Conservation (phyloP, 2,329 filamentous ascomycete genomes). For the Calonectria leucothoes region DNA sequence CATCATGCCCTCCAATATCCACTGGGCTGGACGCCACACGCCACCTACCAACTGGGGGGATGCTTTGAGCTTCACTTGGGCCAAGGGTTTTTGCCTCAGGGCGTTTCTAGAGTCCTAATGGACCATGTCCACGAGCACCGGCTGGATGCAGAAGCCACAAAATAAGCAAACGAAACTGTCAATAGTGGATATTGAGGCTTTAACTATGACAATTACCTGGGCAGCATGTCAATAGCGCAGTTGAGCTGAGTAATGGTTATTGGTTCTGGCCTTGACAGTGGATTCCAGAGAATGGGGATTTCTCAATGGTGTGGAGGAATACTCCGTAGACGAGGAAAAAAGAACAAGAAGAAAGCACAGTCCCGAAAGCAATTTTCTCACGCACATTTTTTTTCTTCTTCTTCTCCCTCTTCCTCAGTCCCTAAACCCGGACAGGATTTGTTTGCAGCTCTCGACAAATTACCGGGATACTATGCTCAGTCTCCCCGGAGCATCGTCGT, state of each 20-base stretch:
- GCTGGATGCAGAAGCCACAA: slow-evolving; percentile 26
- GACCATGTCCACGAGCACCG: slow-evolving; percentile 27
- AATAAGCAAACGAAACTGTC: slow-evolving; percentile 28
- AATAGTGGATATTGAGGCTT: slow-evolving; percentile 20
- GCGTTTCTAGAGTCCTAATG: slow-evolving; percentile 32
- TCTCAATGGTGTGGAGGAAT: background rate
- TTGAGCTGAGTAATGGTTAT: background rate
- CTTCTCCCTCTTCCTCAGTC: background rate
- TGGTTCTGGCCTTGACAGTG: background rate
- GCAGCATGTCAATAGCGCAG: background rate
- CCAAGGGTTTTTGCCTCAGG: slow-evolving; percentile 33
- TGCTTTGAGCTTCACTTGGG: slow-evolving; percentile 19
- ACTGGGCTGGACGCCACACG: slow-evolving; percentile 17
- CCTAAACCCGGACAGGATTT: background rate
- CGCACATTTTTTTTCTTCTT: background rate
- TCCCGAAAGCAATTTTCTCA: background rate
- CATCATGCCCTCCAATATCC: background rate
- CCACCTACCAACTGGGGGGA: slow-evolving; percentile 21
- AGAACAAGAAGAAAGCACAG: background rate
- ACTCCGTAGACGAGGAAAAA: background rate
- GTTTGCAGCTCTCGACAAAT: background rate
- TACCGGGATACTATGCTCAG: background rate
- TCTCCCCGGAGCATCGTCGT: slow-evolving; percentile 8
- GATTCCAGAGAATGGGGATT: background rate
- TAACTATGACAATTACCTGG: background rate